phyloP scores from a whole-genome alignment of 2,329 filamentous ascomycete species.

The Neonectria ditissima region DNA sequence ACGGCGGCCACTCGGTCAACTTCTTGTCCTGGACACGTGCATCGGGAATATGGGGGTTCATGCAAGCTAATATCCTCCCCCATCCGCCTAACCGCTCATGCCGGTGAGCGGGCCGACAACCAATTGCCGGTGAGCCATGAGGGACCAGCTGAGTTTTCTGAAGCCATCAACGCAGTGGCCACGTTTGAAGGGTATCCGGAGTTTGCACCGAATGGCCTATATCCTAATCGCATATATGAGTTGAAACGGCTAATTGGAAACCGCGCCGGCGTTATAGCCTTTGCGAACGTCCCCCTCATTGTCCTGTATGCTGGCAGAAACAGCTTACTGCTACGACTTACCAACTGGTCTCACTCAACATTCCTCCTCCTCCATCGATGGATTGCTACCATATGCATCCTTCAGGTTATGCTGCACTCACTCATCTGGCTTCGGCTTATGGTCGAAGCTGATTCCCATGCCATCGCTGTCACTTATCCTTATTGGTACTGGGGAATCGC shows the following conservation, averaged over 20 bases:
- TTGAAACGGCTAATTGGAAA: conserved; percentile 52
- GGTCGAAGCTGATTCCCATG: conserved; percentile 25
- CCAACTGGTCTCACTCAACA: conserved; percentile 62
- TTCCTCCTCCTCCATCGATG: conserved; percentile 63
- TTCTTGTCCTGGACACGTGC: not conserved
- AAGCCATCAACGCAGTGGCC: conserved; percentile 51
- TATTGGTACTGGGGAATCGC: conserved; percentile 61
- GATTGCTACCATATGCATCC: conserved; percentile 57
- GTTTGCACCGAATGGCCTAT: conserved; percentile 47
- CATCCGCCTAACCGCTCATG: not conserved
- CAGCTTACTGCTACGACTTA: conserved; percentile 60
- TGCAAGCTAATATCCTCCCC: not conserved
- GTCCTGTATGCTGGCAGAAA: conserved; percentile 61
- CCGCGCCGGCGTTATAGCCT: conserved; percentile 55
- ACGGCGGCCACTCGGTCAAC: not conserved
- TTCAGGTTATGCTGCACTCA: conserved; percentile 61
- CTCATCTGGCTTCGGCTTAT: conserved; percentile 54
- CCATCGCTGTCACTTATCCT: conserved; percentile 34
- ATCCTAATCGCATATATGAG: conserved; percentile 36
- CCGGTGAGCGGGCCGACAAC: not conserved
- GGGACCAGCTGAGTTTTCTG: not conserved
- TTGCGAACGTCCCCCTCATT: conserved; percentile 55
- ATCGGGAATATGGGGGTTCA: not conserved
- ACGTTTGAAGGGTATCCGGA: conserved; percentile 45
- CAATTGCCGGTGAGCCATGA: not conserved